A percentile compares a stretch with the other conserved stretches of the same genome.
phyloP scores from a whole-genome alignment of 345 rosid genomes.

The Durio zibethinus region DNA sequence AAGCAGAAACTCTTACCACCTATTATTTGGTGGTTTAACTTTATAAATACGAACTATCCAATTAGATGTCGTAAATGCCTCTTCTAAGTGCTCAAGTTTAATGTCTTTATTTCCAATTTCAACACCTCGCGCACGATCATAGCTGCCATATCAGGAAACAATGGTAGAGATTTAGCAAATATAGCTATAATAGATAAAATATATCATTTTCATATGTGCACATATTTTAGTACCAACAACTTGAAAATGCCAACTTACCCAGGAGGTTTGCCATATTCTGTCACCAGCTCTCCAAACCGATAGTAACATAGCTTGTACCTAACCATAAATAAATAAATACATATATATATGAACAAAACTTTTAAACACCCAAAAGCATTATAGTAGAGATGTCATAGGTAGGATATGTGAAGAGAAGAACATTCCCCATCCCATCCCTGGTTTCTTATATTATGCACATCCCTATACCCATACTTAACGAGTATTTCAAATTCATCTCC shows the following conservation, averaged over 20 bases:
- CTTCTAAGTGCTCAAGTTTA: slow-evolving; percentile 88
- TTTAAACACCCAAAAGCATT: background rate
- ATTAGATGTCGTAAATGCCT: slow-evolving; percentile 94
- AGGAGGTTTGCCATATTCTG: slow-evolving; percentile 89
- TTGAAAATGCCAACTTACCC: slow-evolving; percentile 56
- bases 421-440: too few relatives aligned
- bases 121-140: slow-evolving; percentile 95
- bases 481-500: too few relatives aligned
- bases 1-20: slow-evolving; percentile 49
- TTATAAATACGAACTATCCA: slow-evolving; percentile 97
- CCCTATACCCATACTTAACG: too few relatives aligned
- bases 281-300: slow-evolving; percentile 91
- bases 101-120: slow-evolving; percentile 96
- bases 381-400: too few relatives aligned
- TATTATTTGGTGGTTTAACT: slow-evolving; percentile 91
- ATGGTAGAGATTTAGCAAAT: background rate
- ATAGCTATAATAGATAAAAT: background rate
- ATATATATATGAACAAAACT: background rate
- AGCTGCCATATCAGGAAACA: slow-evolving; percentile 40
- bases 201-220: too few relatives aligned
- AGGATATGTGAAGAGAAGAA: too few relatives aligned
- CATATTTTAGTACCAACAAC: background rate
- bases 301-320: slow-evolving; percentile 97
- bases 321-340: slow-evolving; percentile 12
- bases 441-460: too few relatives aligned